phyloP scores from a whole-genome alignment of 1,139 yeast genomes.

The Candida albicans region DNA sequence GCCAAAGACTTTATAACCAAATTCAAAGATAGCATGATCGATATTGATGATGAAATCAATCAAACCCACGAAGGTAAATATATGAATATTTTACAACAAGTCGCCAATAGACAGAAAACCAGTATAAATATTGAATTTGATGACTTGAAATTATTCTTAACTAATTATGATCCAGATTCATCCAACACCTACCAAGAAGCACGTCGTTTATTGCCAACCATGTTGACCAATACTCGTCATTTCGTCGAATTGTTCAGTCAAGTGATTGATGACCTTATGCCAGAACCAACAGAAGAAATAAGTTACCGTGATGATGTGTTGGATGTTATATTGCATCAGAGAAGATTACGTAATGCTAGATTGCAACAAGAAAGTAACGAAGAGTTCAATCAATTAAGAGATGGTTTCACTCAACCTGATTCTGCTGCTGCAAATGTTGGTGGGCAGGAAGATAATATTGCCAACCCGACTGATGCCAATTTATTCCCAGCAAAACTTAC shows the following conservation, averaged over 20 bases:
- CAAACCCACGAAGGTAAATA: slow-evolving; percentile 49
- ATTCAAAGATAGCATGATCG: slow-evolving; percentile 45
- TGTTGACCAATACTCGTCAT: slow-evolving; percentile 72
- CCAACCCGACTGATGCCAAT: slow-evolving; percentile 20
- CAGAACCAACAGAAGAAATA: slow-evolving; percentile 75
- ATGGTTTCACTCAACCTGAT: slow-evolving; percentile 26
- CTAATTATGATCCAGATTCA: slow-evolving; percentile 30
- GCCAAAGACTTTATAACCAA: slow-evolving; percentile 61
- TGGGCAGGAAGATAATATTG: slow-evolving; percentile 8
- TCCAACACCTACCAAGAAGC: slow-evolving; percentile 21
- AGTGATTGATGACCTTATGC: slow-evolving; percentile 79
- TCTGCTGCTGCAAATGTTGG: slow-evolving; percentile 10
- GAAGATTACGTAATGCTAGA: slow-evolving; percentile 78
- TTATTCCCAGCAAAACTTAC: slow-evolving; percentile 84
- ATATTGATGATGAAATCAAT: slow-evolving; percentile 17
- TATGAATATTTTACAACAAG: slow-evolving; percentile 67
- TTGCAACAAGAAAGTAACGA: slow-evolving; percentile 65
- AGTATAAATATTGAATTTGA: slow-evolving; percentile 77
- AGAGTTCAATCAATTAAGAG: slow-evolving; percentile 44
- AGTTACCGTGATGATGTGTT: slow-evolving; percentile 85
- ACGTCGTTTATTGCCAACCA: slow-evolving; percentile 52
- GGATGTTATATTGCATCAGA: slow-evolving; percentile 89
- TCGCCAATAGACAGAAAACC: slow-evolving; percentile 79
- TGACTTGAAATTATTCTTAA: slow-evolving; percentile 72
- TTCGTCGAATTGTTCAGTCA: slow-evolving; percentile 75